Conservation (phyloP, 192 early-diverging fungal genomes). For the Kappamyces sp. region DNA sequence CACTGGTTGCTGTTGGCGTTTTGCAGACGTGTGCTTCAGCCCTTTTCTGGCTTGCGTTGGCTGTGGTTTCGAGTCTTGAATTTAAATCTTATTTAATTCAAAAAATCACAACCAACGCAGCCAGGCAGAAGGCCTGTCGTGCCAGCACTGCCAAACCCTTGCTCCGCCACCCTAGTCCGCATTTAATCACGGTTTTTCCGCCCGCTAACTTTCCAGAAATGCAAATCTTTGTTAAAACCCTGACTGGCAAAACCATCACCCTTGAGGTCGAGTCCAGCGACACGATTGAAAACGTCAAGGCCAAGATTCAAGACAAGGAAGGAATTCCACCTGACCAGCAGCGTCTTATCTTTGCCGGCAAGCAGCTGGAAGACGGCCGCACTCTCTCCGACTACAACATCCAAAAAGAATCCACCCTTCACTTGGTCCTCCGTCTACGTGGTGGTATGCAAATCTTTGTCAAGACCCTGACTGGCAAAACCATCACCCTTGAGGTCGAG, state of each 20-base stretch:
- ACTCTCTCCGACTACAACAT: slow-evolving; percentile 53
- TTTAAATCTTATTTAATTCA: too few relatives aligned
- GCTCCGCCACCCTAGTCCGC: too few relatives aligned
- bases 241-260: slow-evolving; percentile 73
- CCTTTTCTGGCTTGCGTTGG: too few relatives aligned
- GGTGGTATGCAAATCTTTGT: slow-evolving; percentile 73
- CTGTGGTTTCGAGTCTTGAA: too few relatives aligned
- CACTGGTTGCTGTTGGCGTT: too few relatives aligned
- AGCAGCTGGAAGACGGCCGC: slow-evolving; percentile 20
- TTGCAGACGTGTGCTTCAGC: too few relatives aligned
- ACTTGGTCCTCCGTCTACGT: slow-evolving; percentile 63
- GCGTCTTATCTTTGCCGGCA: slow-evolving; percentile 24
- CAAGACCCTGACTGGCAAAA: slow-evolving; percentile 75
- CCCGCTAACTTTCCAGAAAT: slow-evolving; percentile 21
- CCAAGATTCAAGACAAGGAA: slow-evolving; percentile 77
- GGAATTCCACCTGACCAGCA: slow-evolving; percentile 28
- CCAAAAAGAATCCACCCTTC: slow-evolving; percentile 65
- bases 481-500: slow-evolving; percentile 70
- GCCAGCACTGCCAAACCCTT: too few relatives aligned
- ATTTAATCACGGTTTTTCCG: too few relatives aligned
- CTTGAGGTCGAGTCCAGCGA: slow-evolving; percentile 71
- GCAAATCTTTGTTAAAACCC: slow-evolving; percentile 75
- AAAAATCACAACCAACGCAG: too few relatives aligned
- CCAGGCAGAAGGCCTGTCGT: too few relatives aligned
- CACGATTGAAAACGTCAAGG: slow-evolving; percentile 76